Percentiles rank a stretch among this genome's conserved stretches.
Evolutionary conservation across 1,284 basidiomycete genomes (phyloP).

Genomic region (Puccinia horiana): DNA sequence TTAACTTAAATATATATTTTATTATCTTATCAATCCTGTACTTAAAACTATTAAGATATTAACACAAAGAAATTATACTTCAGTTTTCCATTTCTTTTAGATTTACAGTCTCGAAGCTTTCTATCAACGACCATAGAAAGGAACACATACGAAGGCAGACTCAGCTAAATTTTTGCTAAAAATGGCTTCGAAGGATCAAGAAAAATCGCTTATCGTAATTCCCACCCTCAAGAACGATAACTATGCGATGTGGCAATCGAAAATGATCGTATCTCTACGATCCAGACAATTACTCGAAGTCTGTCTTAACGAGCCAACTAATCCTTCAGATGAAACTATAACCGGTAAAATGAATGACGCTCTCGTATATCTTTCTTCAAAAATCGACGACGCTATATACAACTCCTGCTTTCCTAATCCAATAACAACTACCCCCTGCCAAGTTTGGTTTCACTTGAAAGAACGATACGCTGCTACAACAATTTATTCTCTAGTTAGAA

Average conservation of each 20-base stretch:
- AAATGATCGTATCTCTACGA: not conserved
- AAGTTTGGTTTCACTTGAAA: not conserved
- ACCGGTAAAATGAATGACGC: not conserved
- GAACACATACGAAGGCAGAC: too few relatives aligned
- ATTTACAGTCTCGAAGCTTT: too few relatives aligned
- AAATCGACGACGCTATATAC: not conserved
- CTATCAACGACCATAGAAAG: too few relatives aligned
- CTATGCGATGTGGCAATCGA: constrained; percentile 4
- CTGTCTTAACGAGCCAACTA: not conserved
- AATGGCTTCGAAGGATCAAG: too few relatives aligned
- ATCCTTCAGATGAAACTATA: not conserved
- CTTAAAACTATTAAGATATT: too few relatives aligned
- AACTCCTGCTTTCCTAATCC: not conserved
- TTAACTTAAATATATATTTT: too few relatives aligned
- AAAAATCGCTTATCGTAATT: too few relatives aligned
- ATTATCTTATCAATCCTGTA: too few relatives aligned
- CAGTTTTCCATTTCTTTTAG: too few relatives aligned
- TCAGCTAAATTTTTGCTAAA: too few relatives aligned
- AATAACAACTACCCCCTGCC: not conserved
- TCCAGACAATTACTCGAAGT: not conserved
- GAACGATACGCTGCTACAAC: not conserved
- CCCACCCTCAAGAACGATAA: not conserved
- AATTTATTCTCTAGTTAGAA: not conserved
- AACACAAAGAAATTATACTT: too few relatives aligned
- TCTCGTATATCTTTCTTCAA: not conserved